Evolutionary conservation across 805 yeast species (phyloP).

Genomic region (Lachancea mirantina): DNA sequence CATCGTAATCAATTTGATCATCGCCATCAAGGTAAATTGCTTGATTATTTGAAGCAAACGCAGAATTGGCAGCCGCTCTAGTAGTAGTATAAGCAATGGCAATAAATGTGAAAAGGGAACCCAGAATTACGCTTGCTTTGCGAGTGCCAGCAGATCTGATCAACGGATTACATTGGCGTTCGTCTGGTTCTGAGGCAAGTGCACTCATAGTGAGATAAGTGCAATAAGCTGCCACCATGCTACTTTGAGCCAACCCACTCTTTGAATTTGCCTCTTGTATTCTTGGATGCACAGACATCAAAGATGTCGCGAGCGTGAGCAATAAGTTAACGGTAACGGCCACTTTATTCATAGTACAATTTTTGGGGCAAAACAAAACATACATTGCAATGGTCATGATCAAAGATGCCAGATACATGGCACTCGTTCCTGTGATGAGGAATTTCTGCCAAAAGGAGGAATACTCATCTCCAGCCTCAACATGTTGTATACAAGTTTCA

Average conservation of each 20-base stretch:
- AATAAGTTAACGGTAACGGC: constrained; percentile 75
- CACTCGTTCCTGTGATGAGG: constrained; percentile 76
- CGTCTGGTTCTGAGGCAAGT: constrained; percentile 95
- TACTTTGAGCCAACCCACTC: constrained; percentile 93
- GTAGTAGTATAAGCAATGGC: constrained; percentile 97
- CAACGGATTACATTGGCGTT: constrained; percentile 83
- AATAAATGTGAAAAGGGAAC: constrained; percentile 87
- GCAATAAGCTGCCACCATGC: constrained; percentile 92
- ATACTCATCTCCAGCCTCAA: constrained; percentile 68
- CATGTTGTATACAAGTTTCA: constrained; percentile 84
- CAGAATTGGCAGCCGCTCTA: constrained; percentile 84
- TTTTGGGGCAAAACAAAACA: constrained; percentile 68
- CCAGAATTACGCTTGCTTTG: constrained; percentile 77
- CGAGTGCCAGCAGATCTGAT: constrained; percentile 86
- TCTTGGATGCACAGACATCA: constrained; percentile 66
- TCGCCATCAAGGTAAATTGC: constrained; percentile 27
- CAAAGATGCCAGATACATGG: constrained; percentile 72
- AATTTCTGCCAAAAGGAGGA: constrained; percentile 67
- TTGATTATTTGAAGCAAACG: constrained; percentile 41
- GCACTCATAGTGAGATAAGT: constrained; percentile 88
- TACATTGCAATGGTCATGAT: constrained; percentile 74
- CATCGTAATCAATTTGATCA: constrained; percentile 36
- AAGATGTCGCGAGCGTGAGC: constrained; percentile 56
- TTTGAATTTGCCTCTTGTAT: constrained; percentile 91
- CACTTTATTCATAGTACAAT: constrained; percentile 84